Evolutionary conservation across 768 basidiomycete genomes (phyloP), one percentile per base, ranked within the genome.

Genomic region (Rhizopogon vulgaris): DNA sequence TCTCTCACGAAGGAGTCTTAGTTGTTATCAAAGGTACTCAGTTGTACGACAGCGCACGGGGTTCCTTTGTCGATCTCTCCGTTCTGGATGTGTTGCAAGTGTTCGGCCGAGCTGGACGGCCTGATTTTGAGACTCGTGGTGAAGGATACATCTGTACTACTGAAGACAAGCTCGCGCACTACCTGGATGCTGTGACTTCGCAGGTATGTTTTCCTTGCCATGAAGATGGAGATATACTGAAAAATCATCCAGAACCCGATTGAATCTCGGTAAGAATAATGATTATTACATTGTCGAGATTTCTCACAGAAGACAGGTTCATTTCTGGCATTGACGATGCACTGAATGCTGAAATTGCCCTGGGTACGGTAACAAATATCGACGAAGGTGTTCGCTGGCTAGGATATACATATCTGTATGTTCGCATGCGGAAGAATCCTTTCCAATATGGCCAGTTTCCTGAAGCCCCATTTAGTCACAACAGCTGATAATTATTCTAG

Each of bases 21-120:
- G 94, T 96, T 49, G 71, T 96, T 57, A 97, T 96, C 73, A 99
- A 99, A 69, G 96, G 96, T 8, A 99, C 96, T 1, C 91, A 98
- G 61, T 78, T 99, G 1, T 99, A 98, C 64, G 91, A 99, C 63
- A 90, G 89, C 53, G 77, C 83, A 4, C 89, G 86, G 63, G 94
- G 96, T 56, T 75, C 85, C 22, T 96, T 98, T 61, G 84, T 90
- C 38, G 94, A 99, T 64, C 76, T 99, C 17, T 90, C 94, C 2
- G 84, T 98, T 11, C 75, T 99, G 43, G 96, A 99, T 67, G 96
- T 99, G 3, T 72, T 99, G 3, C 94, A 99, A 74, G 90, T 99
- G 18, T 98, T 99, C 60, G 96, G 96, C 58, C 84, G 96, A 68
- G 96, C 96, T 49, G 96, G 92, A 36, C 79, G 90, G 36, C 89